Conservation (phyloP, 2,329 filamentous ascomycete species). For the Scorias spongiosa region DNA sequence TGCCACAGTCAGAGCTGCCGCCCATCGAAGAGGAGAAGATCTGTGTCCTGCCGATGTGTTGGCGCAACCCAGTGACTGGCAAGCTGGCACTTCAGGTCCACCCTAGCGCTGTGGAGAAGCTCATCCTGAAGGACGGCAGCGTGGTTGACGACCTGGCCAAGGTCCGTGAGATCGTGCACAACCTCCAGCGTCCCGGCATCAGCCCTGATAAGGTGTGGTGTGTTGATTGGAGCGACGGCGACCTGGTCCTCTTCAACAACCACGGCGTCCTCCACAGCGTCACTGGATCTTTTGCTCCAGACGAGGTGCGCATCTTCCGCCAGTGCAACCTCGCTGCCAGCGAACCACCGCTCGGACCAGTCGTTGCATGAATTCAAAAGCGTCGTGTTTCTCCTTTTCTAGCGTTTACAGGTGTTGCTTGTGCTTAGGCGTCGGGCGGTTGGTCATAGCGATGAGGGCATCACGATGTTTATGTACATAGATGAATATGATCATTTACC, state of each 20-base stretch:
- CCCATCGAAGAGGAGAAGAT: conserved; percentile 51
- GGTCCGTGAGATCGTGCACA: conserved; percentile 56
- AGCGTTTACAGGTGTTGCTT: too few relatives aligned
- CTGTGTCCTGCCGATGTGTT: conserved; percentile 60
- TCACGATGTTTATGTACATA: too few relatives aligned
- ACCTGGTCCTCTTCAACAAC: conserved; percentile 67
- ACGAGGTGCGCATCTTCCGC: conserved; percentile 60
- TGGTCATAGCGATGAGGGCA: too few relatives aligned
- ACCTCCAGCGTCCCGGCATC: conserved; percentile 57
- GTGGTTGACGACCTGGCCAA: conserved; percentile 52
- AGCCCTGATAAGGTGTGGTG: conserved; percentile 52
- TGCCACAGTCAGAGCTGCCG: conserved; percentile 45
- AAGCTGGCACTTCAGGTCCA: conserved; percentile 58
- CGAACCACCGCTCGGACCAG: conserved; percentile 38
- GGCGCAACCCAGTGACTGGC: conserved; percentile 59
- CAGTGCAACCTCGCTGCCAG: conserved; percentile 68
- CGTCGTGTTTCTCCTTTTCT: not conserved
- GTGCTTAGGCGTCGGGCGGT: too few relatives aligned
- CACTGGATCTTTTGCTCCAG: conserved; percentile 55
- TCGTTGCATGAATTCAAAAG: not conserved
- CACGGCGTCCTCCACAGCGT: conserved; percentile 60
- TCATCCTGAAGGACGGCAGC: conserved; percentile 50
- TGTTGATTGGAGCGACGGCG: conserved; percentile 64
- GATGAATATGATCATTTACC: too few relatives aligned
- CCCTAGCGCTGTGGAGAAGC: conserved; percentile 52